phyloP scores from a whole-genome alignment of 2,329 filamentous ascomycete genomes.

The Fusarium sp. region DNA sequence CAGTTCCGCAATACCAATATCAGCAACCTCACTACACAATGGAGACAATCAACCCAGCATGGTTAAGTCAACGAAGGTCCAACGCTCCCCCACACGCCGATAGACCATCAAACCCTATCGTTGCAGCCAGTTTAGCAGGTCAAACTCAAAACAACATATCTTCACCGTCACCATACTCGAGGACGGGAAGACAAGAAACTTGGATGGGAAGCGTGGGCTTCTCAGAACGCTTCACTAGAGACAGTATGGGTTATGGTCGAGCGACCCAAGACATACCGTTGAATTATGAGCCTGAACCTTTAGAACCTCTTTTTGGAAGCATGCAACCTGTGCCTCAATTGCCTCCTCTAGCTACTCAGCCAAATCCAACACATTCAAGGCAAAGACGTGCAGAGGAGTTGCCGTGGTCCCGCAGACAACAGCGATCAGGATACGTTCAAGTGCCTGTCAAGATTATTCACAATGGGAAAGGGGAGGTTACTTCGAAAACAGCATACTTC shows the following conservation, averaged over 20 bases:
- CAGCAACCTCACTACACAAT: neutral
- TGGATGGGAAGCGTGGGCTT: constrained; percentile 43
- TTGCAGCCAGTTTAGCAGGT: fast-evolving
- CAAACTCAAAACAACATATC: neutral
- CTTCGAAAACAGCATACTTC: neutral
- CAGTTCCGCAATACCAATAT: neutral
- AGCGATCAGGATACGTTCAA: neutral
- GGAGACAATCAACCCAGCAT: constrained; percentile 23
- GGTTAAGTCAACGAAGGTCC: neutral
- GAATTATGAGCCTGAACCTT: constrained; percentile 22
- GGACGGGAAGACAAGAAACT: neutral
- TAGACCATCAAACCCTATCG: neutral
- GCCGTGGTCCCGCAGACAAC: neutral
- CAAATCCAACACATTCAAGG: neutral
- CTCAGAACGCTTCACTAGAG: constrained; percentile 22
- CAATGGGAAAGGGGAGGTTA: neutral
- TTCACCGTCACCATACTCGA: constrained; percentile 4
- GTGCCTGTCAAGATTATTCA: neutral
- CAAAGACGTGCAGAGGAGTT: neutral
- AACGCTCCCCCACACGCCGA: neutral
- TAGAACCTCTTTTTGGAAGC: constrained; percentile 36
- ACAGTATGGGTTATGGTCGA: constrained; percentile 17
- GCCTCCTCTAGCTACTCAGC: neutral
- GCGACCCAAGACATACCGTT: neutral
- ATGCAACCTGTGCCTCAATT: neutral